Percentiles rank a stretch among this genome's conserved stretches.
Evolutionary conservation across 2,329 filamentous ascomycete genomes (phyloP).

Genomic region (Fusarium sp.): DNA sequence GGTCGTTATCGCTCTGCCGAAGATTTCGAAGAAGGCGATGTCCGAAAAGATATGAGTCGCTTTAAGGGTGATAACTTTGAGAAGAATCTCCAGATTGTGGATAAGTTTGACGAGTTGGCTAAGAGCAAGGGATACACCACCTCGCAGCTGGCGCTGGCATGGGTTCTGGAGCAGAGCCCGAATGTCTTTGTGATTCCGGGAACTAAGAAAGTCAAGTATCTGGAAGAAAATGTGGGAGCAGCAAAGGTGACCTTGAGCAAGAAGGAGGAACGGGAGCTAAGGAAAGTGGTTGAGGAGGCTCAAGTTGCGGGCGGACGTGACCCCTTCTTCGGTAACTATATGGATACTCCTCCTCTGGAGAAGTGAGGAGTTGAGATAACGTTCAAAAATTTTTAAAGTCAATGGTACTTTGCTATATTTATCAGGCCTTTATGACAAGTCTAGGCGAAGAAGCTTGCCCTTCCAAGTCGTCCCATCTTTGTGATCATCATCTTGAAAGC

Average conservation of each 20-base stretch:
- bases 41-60: constrained; percentile 26
- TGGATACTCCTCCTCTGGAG: constrained; percentile 34
- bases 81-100: constrained; percentile 66
- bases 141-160: constrained; percentile 70
- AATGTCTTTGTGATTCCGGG: constrained; percentile 70
- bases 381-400: background rate
- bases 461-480: constrained; percentile 16
- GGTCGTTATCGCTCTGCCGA: constrained; percentile 59
- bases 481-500: constrained; percentile 9
- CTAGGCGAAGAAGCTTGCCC: constrained; percentile 35
- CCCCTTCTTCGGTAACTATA: constrained; percentile 29
- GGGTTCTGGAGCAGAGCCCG: constrained; percentile 69
- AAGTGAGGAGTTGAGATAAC: background rate
- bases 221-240: constrained; percentile 59
- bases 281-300: constrained; percentile 45
- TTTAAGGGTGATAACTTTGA: constrained; percentile 45
- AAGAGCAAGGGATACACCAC: constrained; percentile 66
- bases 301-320: constrained; percentile 46
- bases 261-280: constrained; percentile 52
- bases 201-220: constrained; percentile 59
- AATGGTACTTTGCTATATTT: background rate
- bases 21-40: constrained; percentile 55
- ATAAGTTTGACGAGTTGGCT: constrained; percentile 47
- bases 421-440: constrained; percentile 20
- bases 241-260: constrained; percentile 47